phyloP scores from a whole-genome alignment of 2,329 filamentous ascomycete species.

The Pseudogymnoascus sp. region DNA sequence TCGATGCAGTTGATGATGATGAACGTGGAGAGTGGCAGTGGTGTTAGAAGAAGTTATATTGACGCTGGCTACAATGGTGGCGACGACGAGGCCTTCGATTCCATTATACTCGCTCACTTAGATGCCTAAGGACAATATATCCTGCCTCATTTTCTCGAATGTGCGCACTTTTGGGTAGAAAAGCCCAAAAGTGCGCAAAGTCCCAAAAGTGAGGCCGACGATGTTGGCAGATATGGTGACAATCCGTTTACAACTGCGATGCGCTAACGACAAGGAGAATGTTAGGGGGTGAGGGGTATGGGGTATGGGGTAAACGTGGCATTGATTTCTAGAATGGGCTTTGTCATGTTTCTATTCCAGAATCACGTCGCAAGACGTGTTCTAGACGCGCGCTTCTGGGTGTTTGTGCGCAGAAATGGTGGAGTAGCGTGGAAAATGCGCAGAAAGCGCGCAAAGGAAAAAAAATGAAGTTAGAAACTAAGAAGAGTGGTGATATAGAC shows the following conservation, averaged over 20 bases:
- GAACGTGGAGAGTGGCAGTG: too few species aligned
- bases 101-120: too few species aligned
- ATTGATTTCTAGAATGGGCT: neutral
- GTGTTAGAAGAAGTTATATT: neutral
- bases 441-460: neutral
- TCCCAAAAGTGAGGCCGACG: neutral
- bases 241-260: neutral
- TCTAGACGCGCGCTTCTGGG: neutral
- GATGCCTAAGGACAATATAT: too few species aligned
- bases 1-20: neutral
- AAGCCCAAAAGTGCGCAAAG: neutral
- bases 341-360: neutral
- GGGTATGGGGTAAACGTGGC: neutral
- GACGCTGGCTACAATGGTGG: too few species aligned
- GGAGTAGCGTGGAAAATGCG: neutral
- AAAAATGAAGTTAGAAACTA: neutral
- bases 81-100: too few species aligned
- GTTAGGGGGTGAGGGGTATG: neutral
- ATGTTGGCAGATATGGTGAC: neutral
- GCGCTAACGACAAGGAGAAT: neutral
- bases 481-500: neutral
- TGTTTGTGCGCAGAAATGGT: neutral
- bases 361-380: neutral
- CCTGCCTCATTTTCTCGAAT: too few species aligned
- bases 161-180: neutral